Evolutionary conservation across 1,284 basidiomycete species (phyloP).

Genomic region (Coniophora puteana): DNA sequence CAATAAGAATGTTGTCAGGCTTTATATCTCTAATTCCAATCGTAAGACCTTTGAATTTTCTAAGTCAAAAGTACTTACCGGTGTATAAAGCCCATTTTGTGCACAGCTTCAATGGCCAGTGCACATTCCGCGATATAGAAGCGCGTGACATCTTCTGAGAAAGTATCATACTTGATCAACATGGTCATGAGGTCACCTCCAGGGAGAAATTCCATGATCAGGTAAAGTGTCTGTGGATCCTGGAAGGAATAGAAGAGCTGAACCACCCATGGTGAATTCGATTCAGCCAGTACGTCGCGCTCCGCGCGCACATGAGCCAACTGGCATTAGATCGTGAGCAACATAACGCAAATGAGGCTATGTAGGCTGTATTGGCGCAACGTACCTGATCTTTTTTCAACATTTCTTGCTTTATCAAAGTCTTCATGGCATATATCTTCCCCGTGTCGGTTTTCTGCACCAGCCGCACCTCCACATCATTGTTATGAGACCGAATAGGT

Average conservation of each 20-base stretch:
- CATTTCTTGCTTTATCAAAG: conserved; percentile 97
- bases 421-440: conserved; percentile 99
- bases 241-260: conserved; percentile 99
- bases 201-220: conserved; percentile 99
- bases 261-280: conserved; percentile 97
- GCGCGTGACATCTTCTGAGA: conserved; percentile 96
- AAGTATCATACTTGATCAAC: conserved; percentile 99
- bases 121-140: conserved; percentile 98
- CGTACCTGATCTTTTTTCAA: conserved; percentile 96
- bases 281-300: conserved; percentile 92
- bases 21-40: conserved; percentile 76
- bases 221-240: conserved; percentile 89
- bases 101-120: conserved; percentile 87
- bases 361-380: too few relatives aligned
- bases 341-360: too few relatives aligned
- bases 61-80: conserved; percentile 44
- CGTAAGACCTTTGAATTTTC: conserved; percentile 2
- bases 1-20: conserved; percentile 94
- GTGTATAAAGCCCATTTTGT: conserved; percentile 92
- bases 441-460: conserved; percentile 97
- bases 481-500: conserved; percentile 54
- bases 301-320: conserved; percentile 88
- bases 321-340: too few relatives aligned
- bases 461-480: conserved; percentile 80
- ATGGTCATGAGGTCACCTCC: conserved; percentile 99